Conservation (phyloP, 495 filamentous ascomycete species). For the Podospora conica region DNA sequence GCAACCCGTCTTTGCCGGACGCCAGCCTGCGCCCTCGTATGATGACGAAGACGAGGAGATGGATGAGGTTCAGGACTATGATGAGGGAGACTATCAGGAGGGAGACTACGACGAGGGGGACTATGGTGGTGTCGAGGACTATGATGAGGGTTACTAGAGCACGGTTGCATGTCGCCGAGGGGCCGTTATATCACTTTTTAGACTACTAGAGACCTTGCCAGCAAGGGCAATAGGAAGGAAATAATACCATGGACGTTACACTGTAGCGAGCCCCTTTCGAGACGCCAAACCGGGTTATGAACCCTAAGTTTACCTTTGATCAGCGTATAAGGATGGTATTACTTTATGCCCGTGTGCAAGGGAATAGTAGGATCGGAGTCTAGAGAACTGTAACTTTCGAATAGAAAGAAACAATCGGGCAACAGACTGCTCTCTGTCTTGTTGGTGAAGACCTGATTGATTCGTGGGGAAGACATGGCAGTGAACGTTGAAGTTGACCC, state of each 20-base stretch:
- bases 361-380: too few relatives aligned
- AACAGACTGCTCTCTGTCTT: too few relatives aligned
- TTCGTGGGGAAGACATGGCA: too few relatives aligned
- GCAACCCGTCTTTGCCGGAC: not conserved
- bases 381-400: too few relatives aligned
- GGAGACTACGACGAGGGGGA: slow-evolving; percentile 8
- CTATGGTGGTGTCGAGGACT: not conserved
- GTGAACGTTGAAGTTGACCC: not conserved
- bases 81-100: not conserved
- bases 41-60: not conserved
- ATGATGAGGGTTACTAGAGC: not conserved
- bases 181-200: not conserved
- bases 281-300: too few relatives aligned
- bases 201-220: not conserved
- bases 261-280: too few relatives aligned
- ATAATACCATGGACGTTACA: too few relatives aligned
- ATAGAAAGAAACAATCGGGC: too few relatives aligned
- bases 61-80: not conserved
- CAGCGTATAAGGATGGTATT: too few relatives aligned
- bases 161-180: not conserved
- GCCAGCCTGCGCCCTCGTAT: not conserved
- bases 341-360: too few relatives aligned
- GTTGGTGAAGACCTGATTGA: too few relatives aligned
- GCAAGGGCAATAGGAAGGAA: not conserved
- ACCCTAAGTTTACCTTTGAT: too few relatives aligned